Evolutionary conservation across 1,284 basidiomycete species (phyloP).

Genomic region (Xerocomus tenax): DNA sequence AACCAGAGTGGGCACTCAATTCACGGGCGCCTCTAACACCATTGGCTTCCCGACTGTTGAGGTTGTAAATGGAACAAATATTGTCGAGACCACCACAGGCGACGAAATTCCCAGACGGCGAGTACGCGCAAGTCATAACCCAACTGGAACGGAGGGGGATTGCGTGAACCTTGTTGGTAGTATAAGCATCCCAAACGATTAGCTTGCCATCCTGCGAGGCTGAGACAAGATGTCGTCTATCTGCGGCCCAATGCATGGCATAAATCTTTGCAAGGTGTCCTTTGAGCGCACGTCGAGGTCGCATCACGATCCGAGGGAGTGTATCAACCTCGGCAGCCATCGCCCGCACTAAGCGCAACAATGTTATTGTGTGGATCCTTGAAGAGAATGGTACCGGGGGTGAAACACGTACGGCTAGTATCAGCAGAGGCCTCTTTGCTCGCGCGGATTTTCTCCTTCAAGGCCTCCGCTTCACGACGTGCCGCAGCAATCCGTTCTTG

Average conservation of each 20-base stretch:
- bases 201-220: constrained; percentile 99
- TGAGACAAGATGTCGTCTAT: constrained; percentile 93
- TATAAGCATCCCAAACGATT: constrained; percentile 99
- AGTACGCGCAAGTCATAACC: constrained; percentile 99
- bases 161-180: constrained; percentile 98
- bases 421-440: constrained; percentile 94
- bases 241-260: constrained; percentile 98
- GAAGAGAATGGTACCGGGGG: not conserved
- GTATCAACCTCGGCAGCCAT: constrained; percentile 96
- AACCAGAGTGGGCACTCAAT: constrained; percentile 93
- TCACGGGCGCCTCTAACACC: constrained; percentile 77
- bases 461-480: constrained; percentile 87
- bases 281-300: constrained; percentile 86
- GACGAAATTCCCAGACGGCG: constrained; percentile 92
- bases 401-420: constrained; percentile 69
- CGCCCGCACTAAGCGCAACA: constrained; percentile 61
- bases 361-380: constrained; percentile 14
- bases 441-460: constrained; percentile 95
- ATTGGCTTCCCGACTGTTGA: constrained; percentile 66
- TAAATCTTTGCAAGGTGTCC: constrained; percentile 99
- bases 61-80: constrained; percentile 95
- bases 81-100: constrained; percentile 99
- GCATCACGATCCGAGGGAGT: constrained; percentile 91
- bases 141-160: constrained; percentile 95
- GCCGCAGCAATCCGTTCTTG: constrained; percentile 94